Evolutionary conservation across 1,284 basidiomycete genomes (phyloP).

Genomic region (Marasmius oreades): DNA sequence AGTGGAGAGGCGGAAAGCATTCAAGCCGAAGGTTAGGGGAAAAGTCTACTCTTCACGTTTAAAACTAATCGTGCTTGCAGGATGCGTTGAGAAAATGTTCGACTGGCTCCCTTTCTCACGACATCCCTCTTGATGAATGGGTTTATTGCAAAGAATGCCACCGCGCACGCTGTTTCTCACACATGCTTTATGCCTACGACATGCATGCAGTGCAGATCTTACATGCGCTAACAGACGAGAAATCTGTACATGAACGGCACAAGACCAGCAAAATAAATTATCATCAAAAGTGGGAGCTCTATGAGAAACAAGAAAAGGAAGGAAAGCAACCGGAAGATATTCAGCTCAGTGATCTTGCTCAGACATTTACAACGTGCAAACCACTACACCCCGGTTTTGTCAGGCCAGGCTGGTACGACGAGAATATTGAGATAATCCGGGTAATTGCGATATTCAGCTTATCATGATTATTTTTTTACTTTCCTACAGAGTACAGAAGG

Average conservation of each 20-base stretch:
- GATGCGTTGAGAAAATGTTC: background rate
- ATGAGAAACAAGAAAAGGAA: conserved; percentile 29
- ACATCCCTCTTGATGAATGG: conserved; percentile 19
- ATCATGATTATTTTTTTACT: too few species aligned
- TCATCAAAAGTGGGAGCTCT: conserved; percentile 15
- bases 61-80: background rate
- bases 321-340: conserved; percentile 31
- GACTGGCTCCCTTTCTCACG: conserved; percentile 19
- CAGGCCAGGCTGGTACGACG: conserved; percentile 52
- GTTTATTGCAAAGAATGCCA: conserved; percentile 52
- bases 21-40: background rate
- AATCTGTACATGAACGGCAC: conserved; percentile 40
- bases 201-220: conserved; percentile 55
- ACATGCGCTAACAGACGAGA: conserved; percentile 26
- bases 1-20: background rate
- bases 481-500: background rate
- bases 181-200: conserved; percentile 39
- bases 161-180: conserved; percentile 43
- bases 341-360: conserved; percentile 35
- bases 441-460: background rate
- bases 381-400: conserved; percentile 34
- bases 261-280: conserved; percentile 24
- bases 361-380: conserved; percentile 39
- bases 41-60: too few species aligned
- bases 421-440: background rate